phyloP scores from a whole-genome alignment of 805 yeast genomes.

The Candida anglica region DNA sequence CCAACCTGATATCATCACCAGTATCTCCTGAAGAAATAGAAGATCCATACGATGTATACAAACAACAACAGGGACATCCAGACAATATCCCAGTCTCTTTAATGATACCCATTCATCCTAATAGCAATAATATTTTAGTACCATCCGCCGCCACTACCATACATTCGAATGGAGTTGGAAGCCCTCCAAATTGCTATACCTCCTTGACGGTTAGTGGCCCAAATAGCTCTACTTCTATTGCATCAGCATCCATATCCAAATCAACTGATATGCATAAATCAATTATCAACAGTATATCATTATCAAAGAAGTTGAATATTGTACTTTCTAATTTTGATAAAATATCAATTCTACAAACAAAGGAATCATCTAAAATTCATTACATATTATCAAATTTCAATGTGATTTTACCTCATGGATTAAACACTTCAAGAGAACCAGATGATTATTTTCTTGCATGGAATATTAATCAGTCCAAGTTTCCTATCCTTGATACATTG shows the following conservation, averaged over 20 bases:
- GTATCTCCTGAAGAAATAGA: constrained; percentile 4
- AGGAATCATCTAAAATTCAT: constrained; percentile 1
- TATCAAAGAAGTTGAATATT: constrained; percentile 3
- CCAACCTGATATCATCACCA: constrained; percentile 2
- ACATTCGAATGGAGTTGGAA: too few relatives aligned
- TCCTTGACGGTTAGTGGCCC: not conserved
- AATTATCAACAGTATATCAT: constrained; percentile 3
- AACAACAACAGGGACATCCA: constrained; percentile 3
- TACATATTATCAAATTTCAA: constrained; percentile 3
- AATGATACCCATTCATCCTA: too few relatives aligned
- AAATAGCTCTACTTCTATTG: not conserved
- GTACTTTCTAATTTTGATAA: constrained; percentile 4
- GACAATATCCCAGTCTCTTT: too few relatives aligned
- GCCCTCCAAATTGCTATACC: too few relatives aligned
- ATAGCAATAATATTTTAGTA: too few relatives aligned
- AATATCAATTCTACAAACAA: constrained; percentile 2
- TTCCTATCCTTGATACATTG: constrained; percentile 2
- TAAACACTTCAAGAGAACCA: not conserved
- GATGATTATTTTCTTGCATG: constrained; percentile 5
- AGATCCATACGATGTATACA: not conserved
- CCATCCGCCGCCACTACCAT: too few relatives aligned
- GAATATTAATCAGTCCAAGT: constrained; percentile 3
- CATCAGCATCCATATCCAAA: too few relatives aligned
- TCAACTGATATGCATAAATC: constrained; percentile 1
- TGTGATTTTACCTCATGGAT: not conserved